phyloP scores from a whole-genome alignment of 2,329 filamentous ascomycete species.

The Aspergillus fijiensis region DNA sequence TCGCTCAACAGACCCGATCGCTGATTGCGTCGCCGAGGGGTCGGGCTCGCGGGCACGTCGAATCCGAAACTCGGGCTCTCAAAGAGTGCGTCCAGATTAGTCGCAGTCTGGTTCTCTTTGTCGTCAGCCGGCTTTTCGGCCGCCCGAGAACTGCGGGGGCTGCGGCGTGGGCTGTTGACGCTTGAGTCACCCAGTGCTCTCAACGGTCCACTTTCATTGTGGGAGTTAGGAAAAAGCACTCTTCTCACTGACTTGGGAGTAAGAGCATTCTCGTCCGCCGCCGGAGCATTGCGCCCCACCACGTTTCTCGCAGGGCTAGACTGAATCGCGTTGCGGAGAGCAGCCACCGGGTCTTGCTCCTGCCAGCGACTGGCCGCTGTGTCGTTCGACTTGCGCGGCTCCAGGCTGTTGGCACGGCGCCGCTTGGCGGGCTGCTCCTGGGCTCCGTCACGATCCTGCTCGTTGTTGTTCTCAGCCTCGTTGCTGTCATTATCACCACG shows the following conservation, averaged over 20 bases:
- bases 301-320: slow-evolving; percentile 59
- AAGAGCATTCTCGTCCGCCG: slow-evolving; percentile 50
- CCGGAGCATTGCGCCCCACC: slow-evolving; percentile 41
- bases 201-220: slow-evolving; percentile 35
- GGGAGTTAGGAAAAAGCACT: slow-evolving; percentile 44
- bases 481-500: slow-evolving; percentile 30
- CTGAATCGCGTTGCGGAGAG: slow-evolving; percentile 56
- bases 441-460: slow-evolving; percentile 33
- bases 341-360: slow-evolving; percentile 44
- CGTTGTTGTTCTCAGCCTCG: slow-evolving; percentile 16
- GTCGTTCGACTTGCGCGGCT: slow-evolving; percentile 41
- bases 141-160: slow-evolving; percentile 39
- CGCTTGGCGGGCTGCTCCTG: slow-evolving; percentile 40
- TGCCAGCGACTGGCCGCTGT: slow-evolving; percentile 35
- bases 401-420: slow-evolving; percentile 50
- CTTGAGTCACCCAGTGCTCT: slow-evolving; percentile 38
- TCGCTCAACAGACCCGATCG: slow-evolving; percentile 38
- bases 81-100: slow-evolving; percentile 64
- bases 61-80: slow-evolving; percentile 55
- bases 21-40: slow-evolving; percentile 55
- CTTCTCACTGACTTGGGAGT: slow-evolving; percentile 56
- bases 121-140: slow-evolving; percentile 47
- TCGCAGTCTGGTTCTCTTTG: slow-evolving; percentile 57
- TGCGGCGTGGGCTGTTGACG: slow-evolving; percentile 51
- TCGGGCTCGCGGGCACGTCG: slow-evolving; percentile 56